Evolutionary conservation across 192 early-diverging fungal species (phyloP).

Genomic region (Helicostylum pulchrum): DNA sequence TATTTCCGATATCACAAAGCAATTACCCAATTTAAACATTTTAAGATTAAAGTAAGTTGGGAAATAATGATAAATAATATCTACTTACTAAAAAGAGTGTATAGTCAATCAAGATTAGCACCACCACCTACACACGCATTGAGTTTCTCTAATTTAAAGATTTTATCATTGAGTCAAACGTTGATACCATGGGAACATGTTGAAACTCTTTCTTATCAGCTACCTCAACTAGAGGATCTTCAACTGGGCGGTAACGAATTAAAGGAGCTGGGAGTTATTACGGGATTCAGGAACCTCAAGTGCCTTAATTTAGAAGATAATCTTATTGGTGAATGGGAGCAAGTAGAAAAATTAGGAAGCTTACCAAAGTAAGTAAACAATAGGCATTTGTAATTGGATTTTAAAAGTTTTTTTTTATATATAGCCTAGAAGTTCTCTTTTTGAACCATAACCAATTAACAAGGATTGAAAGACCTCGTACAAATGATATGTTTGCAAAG

Average conservation of each 20-base stretch:
- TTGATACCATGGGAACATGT: constrained; percentile 38
- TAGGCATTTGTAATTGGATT: too few species aligned
- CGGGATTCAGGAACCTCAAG: constrained; percentile 43
- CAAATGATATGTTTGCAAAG: constrained; percentile 23
- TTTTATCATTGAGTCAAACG: constrained; percentile 33
- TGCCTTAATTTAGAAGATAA: constrained; percentile 52
- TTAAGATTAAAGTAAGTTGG: constrained; percentile 47
- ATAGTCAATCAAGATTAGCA: constrained; percentile 27
- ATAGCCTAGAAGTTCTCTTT: constrained; percentile 39
- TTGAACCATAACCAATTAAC: constrained; percentile 32
- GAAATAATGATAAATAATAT: background rate
- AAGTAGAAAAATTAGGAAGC: constrained; percentile 36
- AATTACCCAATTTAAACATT: constrained; percentile 37
- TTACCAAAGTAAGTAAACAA: constrained; percentile 38
- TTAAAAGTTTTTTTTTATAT: background rate
- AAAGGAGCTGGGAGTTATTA: constrained; percentile 17
- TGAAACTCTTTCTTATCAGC: constrained; percentile 31
- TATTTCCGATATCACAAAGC: constrained; percentile 43
- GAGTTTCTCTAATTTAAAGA: constrained; percentile 30
- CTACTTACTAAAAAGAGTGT: background rate
- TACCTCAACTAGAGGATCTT: constrained; percentile 46
- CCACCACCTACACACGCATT: constrained; percentile 9
- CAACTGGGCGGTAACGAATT: constrained; percentile 48
- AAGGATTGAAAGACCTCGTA: constrained; percentile 9
- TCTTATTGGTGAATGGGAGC: constrained; percentile 39